These are phyloP conservation scores for Parsonsia alboflavescens DNA, from an alignment of 257 asterid genomes.

Conservation along the genomic window DNA sequence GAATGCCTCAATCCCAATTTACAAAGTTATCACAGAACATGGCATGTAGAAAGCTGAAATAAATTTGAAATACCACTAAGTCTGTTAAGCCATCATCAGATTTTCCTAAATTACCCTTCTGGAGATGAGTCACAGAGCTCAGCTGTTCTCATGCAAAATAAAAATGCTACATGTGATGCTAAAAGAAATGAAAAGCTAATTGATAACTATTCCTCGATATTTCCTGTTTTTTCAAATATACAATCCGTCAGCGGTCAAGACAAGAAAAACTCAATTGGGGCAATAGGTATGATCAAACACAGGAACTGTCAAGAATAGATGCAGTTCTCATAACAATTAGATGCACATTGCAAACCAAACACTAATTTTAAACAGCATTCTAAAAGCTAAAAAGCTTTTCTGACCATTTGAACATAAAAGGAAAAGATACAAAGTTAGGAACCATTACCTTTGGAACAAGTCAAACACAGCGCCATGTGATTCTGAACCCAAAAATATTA, in stretches of 20 bases:
- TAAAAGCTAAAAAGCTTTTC: conserved; percentile 1
- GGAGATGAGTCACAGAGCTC: neutral
- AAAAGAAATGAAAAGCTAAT: neutral
- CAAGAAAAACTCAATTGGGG: neutral
- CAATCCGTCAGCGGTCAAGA: neutral
- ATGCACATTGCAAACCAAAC: neutral
- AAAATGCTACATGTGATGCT: neutral
- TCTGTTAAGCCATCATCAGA: neutral
- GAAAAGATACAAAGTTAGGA: conserved; percentile 11
- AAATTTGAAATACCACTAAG: neutral
- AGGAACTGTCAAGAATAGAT: neutral
- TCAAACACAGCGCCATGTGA: conserved; percentile 5
- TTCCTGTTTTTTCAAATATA: no score
- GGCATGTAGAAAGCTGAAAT: neutral
- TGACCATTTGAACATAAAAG: neutral
- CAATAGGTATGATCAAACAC: neutral
- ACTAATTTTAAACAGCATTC: conserved; percentile 7
- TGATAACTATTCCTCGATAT: neutral
- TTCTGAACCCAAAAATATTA: conserved; percentile 13
- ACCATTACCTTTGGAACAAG: conserved; percentile 1
- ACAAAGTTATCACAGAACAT: neutral
- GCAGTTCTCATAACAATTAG: neutral
- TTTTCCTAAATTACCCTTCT: neutral
- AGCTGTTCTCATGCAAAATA: neutral
- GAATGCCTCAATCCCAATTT: neutral